Percentiles rank a stretch among this genome's conserved stretches.
These are phyloP conservation scores for Crataegus laevigata DNA, from an alignment of 306 rosid genomes.

Conservation along the genomic window DNA sequence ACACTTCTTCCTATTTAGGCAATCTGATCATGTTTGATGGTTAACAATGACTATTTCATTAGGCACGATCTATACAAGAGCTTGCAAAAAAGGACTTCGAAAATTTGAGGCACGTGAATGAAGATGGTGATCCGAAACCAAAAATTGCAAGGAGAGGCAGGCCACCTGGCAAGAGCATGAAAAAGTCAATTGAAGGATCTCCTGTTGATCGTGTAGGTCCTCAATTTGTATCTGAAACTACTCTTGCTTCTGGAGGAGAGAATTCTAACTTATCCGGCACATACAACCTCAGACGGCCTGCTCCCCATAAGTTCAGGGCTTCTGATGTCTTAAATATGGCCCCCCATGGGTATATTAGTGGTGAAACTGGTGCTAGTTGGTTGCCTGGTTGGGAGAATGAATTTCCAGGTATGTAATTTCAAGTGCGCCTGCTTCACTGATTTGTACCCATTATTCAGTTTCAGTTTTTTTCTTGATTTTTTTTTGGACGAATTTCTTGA, in stretches of 20 bases:
- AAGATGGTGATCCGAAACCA: slow-evolving; percentile 54
- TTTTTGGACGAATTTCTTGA: not conserved
- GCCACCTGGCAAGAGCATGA: slow-evolving; percentile 72
- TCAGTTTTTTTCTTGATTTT: not conserved
- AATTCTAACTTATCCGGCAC: slow-evolving; percentile 40
- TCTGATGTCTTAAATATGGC: slow-evolving; percentile 40
- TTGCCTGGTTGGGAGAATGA: slow-evolving; percentile 76
- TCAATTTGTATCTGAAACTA: slow-evolving; percentile 50
- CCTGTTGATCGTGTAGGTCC: slow-evolving; percentile 45
- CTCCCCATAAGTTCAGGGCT: slow-evolving; percentile 30
- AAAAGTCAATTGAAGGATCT: slow-evolving; percentile 37
- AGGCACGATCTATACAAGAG: slow-evolving; percentile 92
- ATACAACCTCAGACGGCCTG: slow-evolving; percentile 61
- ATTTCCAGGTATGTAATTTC: slow-evolving; percentile 57
- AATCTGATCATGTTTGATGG: slow-evolving; percentile 4
- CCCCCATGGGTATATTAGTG: slow-evolving; percentile 31
- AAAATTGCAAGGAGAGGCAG: slow-evolving; percentile 81
- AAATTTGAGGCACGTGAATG: slow-evolving; percentile 79
- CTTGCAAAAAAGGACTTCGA: slow-evolving; percentile 79
- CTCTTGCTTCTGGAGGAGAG: slow-evolving; percentile 65
- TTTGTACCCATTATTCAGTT: not conserved
- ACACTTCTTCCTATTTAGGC: not conserved
- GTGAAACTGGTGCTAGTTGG: slow-evolving; percentile 54
- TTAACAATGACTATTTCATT: slow-evolving; percentile 10
- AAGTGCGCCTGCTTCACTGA: not conserved